Percentiles rank a stretch among this genome's conserved stretches.
phyloP scores from a whole-genome alignment of 129 eudicot species.

The Smallanthus sonchifolius region DNA sequence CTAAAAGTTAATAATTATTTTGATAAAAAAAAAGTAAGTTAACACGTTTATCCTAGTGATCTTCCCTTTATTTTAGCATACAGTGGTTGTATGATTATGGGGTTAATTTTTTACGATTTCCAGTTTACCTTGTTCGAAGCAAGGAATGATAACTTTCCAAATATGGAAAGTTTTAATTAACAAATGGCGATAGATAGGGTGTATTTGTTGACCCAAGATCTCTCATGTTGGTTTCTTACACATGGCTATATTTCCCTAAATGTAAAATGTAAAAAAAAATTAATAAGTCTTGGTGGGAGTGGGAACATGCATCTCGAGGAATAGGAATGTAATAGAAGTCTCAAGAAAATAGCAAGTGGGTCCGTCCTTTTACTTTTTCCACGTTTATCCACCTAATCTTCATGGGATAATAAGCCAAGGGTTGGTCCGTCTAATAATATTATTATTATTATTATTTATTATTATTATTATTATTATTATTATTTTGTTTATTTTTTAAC shows the following conservation, averaged over 20 bases:
- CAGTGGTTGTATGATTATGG: too few relatives aligned
- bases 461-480: too few relatives aligned
- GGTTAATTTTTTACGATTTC: conserved; percentile 30
- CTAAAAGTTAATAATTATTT: too few relatives aligned
- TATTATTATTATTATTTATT: too few relatives aligned
- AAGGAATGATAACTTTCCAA: conserved; percentile 33
- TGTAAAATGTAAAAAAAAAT: neutral
- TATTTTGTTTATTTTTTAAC: too few relatives aligned
- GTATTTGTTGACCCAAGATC: conserved; percentile 36
- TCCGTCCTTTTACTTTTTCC: conserved; percentile 8
- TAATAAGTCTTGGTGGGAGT: conserved; percentile 24
- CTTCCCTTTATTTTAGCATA: too few relatives aligned
- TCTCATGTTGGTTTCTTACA: conserved; percentile 42
- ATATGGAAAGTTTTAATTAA: conserved; percentile 30
- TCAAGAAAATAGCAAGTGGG: conserved; percentile 21
- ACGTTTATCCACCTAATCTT: conserved; percentile 15
- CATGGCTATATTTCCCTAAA: conserved; percentile 34
- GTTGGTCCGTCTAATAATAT: neutral
- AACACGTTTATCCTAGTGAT: too few relatives aligned
- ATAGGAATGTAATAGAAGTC: conserved; percentile 8
- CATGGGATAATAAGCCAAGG: neutral
- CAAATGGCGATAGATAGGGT: conserved; percentile 10
- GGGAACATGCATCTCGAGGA: conserved; percentile 72
- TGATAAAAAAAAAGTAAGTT: too few relatives aligned
- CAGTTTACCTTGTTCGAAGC: conserved; percentile 13